These are phyloP conservation scores for Coriolopsis trogii DNA, from an alignment of 1,284 basidiomycete species.

Conservation along the genomic window DNA sequence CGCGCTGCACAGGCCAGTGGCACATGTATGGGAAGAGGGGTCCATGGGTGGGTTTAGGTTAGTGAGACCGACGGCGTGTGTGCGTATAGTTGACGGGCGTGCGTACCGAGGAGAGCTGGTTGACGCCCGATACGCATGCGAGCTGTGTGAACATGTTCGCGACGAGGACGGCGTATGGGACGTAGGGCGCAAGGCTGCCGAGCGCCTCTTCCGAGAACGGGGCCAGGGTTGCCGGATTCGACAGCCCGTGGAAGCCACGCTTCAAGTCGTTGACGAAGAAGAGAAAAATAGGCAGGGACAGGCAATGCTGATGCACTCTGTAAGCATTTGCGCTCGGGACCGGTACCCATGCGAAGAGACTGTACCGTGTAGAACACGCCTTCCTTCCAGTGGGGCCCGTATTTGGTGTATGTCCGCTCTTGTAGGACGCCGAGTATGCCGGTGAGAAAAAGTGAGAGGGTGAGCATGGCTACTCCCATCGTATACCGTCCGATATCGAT, in stretches of 20 bases:
- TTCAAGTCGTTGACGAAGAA: conserved; percentile 62
- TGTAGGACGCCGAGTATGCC: conserved; percentile 80
- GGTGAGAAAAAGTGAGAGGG: conserved; percentile 72
- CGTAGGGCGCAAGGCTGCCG: conserved; percentile 23
- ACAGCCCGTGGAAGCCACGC: conserved; percentile 53
- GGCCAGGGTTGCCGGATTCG: conserved; percentile 19
- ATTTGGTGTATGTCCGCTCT: conserved; percentile 76
- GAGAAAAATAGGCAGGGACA: conserved; percentile 78
- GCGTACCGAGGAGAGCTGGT: conserved; percentile 76
- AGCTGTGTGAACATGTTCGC: conserved; percentile 81
- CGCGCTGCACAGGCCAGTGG: conserved; percentile 45
- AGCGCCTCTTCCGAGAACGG: conserved; percentile 9
- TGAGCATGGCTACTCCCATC: conserved; percentile 74
- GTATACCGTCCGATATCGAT: conserved; percentile 55
- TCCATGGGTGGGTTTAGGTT: background rate
- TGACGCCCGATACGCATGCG: conserved; percentile 88
- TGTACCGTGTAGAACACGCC: conserved; percentile 82
- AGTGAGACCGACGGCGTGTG: too few species aligned
- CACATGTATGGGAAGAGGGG: background rate
- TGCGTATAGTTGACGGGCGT: too few species aligned
- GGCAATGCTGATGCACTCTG: conserved; percentile 49
- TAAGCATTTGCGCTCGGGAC: conserved; percentile 1
- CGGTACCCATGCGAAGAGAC: conserved; percentile 14
- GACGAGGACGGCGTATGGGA: conserved; percentile 57
- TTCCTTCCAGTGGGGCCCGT: conserved; percentile 84